Evolutionary conservation across 306 rosid species (phyloP).

Genomic region (Begonia masoniana): DNA sequence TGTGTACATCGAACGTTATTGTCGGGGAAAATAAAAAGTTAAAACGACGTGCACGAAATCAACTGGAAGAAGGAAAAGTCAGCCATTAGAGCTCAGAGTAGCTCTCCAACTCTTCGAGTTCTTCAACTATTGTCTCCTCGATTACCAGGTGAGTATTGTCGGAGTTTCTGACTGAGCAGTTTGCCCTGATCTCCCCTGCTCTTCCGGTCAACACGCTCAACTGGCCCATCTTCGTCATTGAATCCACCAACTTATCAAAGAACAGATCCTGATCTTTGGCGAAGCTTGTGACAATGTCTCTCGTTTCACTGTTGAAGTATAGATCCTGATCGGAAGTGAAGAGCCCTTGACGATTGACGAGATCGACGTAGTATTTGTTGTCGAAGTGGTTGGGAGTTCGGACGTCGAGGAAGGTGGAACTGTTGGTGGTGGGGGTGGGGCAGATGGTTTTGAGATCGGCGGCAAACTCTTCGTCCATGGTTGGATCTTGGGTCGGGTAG

Average conservation of each 20-base stretch:
- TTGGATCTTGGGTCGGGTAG: slow-evolving; percentile 31
- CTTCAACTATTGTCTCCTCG: no score
- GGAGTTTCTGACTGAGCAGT: slow-evolving; percentile 32
- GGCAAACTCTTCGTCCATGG: slow-evolving; percentile 40
- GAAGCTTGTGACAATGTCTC: slow-evolving; percentile 29
- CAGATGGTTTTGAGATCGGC: slow-evolving; percentile 24
- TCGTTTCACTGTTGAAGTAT: slow-evolving; percentile 16
- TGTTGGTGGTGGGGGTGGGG: slow-evolving; percentile 8
- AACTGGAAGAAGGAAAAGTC: no score
- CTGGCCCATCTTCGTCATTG: slow-evolving; percentile 43
- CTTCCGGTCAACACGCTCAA: slow-evolving; percentile 34
- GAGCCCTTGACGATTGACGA: slow-evolving; percentile 43
- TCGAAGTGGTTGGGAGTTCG: slow-evolving; percentile 39
- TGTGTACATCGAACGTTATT: no score
- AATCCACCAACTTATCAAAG: slow-evolving; percentile 34
- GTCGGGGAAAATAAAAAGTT: no score
- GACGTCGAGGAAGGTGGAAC: slow-evolving; percentile 27
- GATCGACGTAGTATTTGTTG: slow-evolving; percentile 42
- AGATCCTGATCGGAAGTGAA: slow-evolving; percentile 62
- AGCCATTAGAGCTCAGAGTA: no score
- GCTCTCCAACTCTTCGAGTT: slow-evolving; percentile 1
- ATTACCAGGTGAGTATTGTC: slow-evolving; percentile 11
- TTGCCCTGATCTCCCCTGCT: slow-evolving; percentile 38
- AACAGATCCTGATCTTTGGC: slow-evolving; percentile 29
- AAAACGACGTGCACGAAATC: slow-evolving; percentile 4